These are phyloP conservation scores for Inonotus obliquus DNA, from an alignment of 1,284 basidiomycete genomes.

Conservation along the genomic window DNA sequence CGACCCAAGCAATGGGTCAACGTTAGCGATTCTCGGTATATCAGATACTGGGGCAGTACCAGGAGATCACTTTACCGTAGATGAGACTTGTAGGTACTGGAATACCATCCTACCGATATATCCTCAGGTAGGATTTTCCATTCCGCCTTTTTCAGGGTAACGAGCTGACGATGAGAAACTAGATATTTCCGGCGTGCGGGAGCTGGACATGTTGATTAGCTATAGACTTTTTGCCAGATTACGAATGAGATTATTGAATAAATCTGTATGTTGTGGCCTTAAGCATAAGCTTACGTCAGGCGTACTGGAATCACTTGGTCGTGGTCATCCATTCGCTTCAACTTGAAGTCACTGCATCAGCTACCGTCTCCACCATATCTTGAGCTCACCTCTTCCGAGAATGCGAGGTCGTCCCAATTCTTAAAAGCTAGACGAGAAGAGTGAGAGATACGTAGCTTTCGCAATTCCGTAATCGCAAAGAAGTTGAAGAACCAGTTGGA, in stretches of 20 bases:
- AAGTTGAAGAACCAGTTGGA: no score
- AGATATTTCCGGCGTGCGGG: slow-evolving; percentile 20
- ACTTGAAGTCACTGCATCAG: not conserved
- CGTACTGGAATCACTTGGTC: not conserved
- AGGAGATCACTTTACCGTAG: slow-evolving; percentile 24
- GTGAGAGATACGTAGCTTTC: no score
- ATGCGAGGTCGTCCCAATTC: not conserved
- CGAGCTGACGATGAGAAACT: not conserved
- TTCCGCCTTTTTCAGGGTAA: slow-evolving; percentile 13
- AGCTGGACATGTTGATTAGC: slow-evolving; percentile 17
- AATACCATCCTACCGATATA: slow-evolving; percentile 27
- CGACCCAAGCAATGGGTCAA: slow-evolving; percentile 23
- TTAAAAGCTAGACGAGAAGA: not conserved
- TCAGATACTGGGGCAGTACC: slow-evolving; percentile 23
- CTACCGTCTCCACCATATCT: not conserved
- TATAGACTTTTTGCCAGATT: not conserved
- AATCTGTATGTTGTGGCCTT: not conserved
- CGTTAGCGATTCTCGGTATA: slow-evolving; percentile 26
- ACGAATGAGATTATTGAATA: not conserved
- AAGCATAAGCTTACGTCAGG: not conserved
- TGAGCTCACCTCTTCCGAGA: not conserved
- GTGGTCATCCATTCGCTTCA: not conserved
- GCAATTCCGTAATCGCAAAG: no score
- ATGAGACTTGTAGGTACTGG: slow-evolving; percentile 27
- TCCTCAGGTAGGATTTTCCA: slow-evolving; percentile 23